These are phyloP conservation scores for Yarrowia galli DNA, from an alignment of 1,139 yeast species.

Conservation along the genomic window DNA sequence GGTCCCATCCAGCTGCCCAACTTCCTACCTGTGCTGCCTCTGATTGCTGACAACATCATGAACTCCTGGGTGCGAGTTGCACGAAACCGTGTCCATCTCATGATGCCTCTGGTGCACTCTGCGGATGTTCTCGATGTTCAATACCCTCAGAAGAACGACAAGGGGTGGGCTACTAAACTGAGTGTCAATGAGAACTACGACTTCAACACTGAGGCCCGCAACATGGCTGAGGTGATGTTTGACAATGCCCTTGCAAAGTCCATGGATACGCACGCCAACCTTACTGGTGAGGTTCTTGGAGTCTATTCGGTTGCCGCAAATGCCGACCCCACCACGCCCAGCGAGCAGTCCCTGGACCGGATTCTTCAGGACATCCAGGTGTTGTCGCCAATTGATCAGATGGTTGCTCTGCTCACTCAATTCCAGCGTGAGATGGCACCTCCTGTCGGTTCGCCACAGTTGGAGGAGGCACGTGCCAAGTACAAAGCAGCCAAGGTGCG, in stretches of 20 bases:
- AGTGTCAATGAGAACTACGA: slow-evolving; percentile 33
- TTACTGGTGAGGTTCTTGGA: slow-evolving; percentile 27
- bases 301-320: slow-evolving; percentile 7
- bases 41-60: slow-evolving; percentile 36
- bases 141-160: slow-evolving; percentile 25
- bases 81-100: slow-evolving; percentile 23
- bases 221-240: slow-evolving; percentile 34
- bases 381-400: slow-evolving; percentile 28
- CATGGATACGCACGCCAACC: slow-evolving; percentile 19
- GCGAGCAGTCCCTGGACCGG: slow-evolving; percentile 20
- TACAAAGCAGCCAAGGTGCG: slow-evolving; percentile 25
- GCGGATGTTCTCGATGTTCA: slow-evolving; percentile 23
- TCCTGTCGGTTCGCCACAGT: slow-evolving; percentile 10
- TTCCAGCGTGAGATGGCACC: slow-evolving; percentile 30
- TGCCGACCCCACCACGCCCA: slow-evolving; percentile 3
- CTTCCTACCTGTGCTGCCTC: slow-evolving; percentile 29
- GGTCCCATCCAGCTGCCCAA: slow-evolving; percentile 9
- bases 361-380: slow-evolving; percentile 28
- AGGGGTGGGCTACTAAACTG: slow-evolving; percentile 27
- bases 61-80: slow-evolving; percentile 37
- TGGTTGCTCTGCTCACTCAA: slow-evolving; percentile 22
- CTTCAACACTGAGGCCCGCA: slow-evolving; percentile 26
- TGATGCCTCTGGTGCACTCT: slow-evolving; percentile 36
- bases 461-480: slow-evolving; percentile 28
- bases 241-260: slow-evolving; percentile 33